Evolutionary conservation across 495 filamentous ascomycete genomes (phyloP), one percentile per base, ranked within the genome.

Genomic region (Penicillium cataractarum): DNA sequence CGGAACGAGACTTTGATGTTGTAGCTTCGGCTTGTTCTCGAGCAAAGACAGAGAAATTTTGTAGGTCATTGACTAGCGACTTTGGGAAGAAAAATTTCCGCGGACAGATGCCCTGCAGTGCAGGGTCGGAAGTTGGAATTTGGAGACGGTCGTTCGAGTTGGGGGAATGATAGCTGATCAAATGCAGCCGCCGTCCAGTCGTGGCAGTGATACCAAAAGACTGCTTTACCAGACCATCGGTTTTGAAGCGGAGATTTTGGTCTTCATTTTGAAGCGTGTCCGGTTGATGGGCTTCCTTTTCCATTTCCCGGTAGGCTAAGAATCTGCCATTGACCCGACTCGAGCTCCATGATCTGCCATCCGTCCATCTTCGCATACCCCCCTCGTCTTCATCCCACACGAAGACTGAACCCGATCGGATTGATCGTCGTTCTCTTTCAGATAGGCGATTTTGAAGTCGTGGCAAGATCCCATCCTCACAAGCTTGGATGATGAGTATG

Each of bases 361-460:
- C 95, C 0, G 95, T 99, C 95, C 95, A 99, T 76, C 95, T 82
- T 61, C 95, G 84, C 94, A 99, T 99, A 58, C 95, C 95, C 7
- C 94, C 95, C 81, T 99, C 95, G 63, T 93, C 83, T 81, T 98
- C 95, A 75, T 98, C 95, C 95, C 96, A 99, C 33, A 99, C 96
- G 71, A 97, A 99, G 6, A 99, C 93, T 0, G 96, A 98, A 17
- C 95, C 95, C 2, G 93, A 96, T 62, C 90, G 87, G 68, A 99
- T 99, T 8, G 89, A 88, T 66, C 96, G 92, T 44, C 95, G 86
- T 76, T 99, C 95, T 74, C 97, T 98, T 76, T 98, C 96, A 17
- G 96, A 98, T 60, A 99, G 77, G 69, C 95, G 83, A 50, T 95
- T 82, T 78, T 98, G 95, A 13, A 99, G 96, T 53, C 95, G 87